Evolutionary conservation across 192 early-diverging fungal species (phyloP).

Genomic region (Mortierella hygrophila): DNA sequence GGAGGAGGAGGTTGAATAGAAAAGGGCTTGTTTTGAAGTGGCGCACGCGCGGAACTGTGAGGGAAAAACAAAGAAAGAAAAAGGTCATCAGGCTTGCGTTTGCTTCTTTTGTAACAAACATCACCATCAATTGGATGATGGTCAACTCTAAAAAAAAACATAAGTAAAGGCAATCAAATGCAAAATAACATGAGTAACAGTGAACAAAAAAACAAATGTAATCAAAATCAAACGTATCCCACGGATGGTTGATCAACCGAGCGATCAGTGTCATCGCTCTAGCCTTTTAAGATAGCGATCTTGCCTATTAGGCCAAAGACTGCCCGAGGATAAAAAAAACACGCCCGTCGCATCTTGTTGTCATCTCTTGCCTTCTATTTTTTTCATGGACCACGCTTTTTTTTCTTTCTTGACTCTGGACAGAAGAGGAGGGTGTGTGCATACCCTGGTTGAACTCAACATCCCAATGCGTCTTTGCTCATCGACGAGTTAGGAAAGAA

Average conservation of each 20-base stretch:
- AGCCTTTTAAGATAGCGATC: not conserved
- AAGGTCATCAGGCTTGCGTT: not conserved
- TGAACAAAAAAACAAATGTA: not conserved
- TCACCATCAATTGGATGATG: not conserved
- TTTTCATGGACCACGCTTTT: not conserved
- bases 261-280: not conserved
- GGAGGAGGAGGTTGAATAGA: not conserved
- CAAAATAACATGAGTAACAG: not conserved
- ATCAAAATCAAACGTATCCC: not conserved
- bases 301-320: not conserved
- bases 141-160: not conserved
- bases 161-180: not conserved
- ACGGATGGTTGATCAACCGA: not conserved
- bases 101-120: not conserved
- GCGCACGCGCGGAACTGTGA: not conserved
- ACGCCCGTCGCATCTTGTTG: not conserved
- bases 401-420: not conserved
- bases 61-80: not conserved
- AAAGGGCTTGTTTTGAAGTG: not conserved
- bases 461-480: not conserved
- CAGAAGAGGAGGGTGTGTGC: not conserved
- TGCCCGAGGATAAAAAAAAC: not conserved
- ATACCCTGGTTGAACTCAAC: not conserved
- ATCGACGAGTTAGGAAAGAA: slow-evolving; percentile 1
- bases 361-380: not conserved